phyloP scores from a whole-genome alignment of 345 rosid species.

The Nephelium lappaceum region DNA sequence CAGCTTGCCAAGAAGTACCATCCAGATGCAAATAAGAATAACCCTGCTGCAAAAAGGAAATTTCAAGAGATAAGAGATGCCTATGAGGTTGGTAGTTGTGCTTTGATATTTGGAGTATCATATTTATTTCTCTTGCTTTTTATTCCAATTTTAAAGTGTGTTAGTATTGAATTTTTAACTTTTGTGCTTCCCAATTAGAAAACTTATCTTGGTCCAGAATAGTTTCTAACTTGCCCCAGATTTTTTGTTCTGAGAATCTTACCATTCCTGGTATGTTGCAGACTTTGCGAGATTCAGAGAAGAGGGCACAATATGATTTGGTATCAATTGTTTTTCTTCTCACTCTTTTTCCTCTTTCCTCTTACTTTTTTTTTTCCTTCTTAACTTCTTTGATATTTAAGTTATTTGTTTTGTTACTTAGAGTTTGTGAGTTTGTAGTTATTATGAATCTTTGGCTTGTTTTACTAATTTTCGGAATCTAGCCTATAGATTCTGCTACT shows the following conservation, averaged over 20 bases:
- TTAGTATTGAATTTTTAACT: not conserved
- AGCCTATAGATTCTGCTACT: not conserved
- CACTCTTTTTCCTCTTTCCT: not conserved
- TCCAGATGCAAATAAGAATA: conserved; percentile 88
- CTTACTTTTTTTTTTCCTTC: not conserved
- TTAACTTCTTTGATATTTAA: not conserved
- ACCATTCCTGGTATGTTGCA: conserved; percentile 31
- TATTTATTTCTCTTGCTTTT: not conserved
- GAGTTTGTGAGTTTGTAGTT: not conserved
- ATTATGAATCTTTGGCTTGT: not conserved
- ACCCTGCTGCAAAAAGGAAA: conserved; percentile 80
- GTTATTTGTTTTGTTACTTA: conserved; percentile 6
- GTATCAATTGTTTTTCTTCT: conserved; percentile 32
- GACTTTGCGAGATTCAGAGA: conserved; percentile 66
- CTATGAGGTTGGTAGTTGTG: conserved; percentile 58
- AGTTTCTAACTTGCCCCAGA: not conserved
- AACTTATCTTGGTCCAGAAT: not conserved
- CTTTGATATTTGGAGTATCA: not conserved
- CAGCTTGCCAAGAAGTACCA: conserved; percentile 96
- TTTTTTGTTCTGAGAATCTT: conserved; percentile 4
- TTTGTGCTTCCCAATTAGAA: not conserved
- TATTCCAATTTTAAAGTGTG: not conserved
- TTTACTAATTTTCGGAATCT: not conserved
- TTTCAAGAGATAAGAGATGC: conserved; percentile 92
- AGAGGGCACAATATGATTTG: conserved; percentile 74